These are phyloP conservation scores for Suhomyces yuchorum DNA, from an alignment of 1,139 yeast species.

Conservation along the genomic window DNA sequence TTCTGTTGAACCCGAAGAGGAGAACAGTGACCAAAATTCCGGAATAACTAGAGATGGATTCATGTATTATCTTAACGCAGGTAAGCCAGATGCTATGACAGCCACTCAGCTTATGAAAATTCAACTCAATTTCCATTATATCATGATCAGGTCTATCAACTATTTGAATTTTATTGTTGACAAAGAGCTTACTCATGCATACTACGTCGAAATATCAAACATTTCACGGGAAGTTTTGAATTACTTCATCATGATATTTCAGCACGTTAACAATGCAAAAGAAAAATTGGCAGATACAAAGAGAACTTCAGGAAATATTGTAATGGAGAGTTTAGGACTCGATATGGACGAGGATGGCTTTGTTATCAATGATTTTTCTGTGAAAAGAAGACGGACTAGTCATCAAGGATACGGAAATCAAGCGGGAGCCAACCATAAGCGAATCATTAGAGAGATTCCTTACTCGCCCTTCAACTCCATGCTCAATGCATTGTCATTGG, in stretches of 20 bases:
- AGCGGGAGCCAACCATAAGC: constrained; percentile 13
- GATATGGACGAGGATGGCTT: constrained; percentile 49
- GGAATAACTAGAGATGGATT: constrained; percentile 35
- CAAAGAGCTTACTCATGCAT: constrained; percentile 41
- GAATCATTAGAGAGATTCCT: constrained; percentile 33
- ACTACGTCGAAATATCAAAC: constrained; percentile 39
- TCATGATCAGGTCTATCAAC: constrained; percentile 47
- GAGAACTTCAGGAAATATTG: constrained; percentile 14
- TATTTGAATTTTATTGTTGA: constrained; percentile 51
- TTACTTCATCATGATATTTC: constrained; percentile 43
- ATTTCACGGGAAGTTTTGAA: constrained; percentile 44
- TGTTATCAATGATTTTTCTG: constrained; percentile 50
- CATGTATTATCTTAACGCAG: constrained; percentile 33
- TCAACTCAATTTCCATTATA: constrained; percentile 49
- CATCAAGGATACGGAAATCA: constrained; percentile 9
- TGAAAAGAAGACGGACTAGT: constrained; percentile 35
- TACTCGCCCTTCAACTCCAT: constrained; percentile 46
- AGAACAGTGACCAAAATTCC: constrained; percentile 9
- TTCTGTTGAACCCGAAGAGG: constrained; percentile 6
- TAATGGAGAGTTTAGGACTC: constrained; percentile 23
- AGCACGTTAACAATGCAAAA: constrained; percentile 25
- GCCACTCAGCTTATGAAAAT: constrained; percentile 46
- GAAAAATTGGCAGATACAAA: constrained; percentile 13
- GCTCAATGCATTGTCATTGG: constrained; percentile 49
- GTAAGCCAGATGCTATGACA: constrained; percentile 44